Conservation (phyloP, 2,329 filamentous ascomycete species). For the Fusarium setosum region DNA sequence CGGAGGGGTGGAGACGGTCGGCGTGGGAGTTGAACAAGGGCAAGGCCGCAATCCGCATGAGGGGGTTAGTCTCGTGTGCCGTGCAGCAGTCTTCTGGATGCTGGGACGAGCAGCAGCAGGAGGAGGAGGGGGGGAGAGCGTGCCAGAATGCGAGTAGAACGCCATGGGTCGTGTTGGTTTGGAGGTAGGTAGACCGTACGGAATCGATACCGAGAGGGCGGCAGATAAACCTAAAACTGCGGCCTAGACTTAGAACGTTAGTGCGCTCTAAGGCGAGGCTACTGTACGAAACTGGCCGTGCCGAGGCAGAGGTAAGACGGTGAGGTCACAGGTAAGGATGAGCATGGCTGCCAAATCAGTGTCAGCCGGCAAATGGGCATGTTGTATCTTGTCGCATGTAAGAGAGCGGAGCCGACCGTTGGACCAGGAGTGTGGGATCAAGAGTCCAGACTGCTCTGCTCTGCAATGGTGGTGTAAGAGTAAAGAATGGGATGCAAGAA, state of each 20-base stretch:
- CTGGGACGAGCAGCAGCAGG: too few relatives aligned
- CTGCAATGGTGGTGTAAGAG: neutral
- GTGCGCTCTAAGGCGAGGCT: conserved; percentile 9
- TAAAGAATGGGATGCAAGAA: neutral
- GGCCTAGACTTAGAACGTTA: conserved; percentile 9
- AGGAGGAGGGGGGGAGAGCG: neutral
- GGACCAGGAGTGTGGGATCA: conserved; percentile 12
- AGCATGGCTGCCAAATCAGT: conserved; percentile 5
- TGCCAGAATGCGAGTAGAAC: conserved; percentile 18
- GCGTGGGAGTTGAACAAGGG: conserved; percentile 22
- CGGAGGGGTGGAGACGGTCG: conserved; percentile 30
- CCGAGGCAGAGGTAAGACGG: conserved; percentile 11
- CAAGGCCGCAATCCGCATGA: conserved; percentile 24
- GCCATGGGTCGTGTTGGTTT: conserved; percentile 10
- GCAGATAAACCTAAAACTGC: conserved; percentile 37
- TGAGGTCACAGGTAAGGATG: conserved; percentile 14
- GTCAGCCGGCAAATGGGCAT: conserved; percentile 25
- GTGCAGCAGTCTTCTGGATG: too few relatives aligned
- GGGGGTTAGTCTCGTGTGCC: neutral
- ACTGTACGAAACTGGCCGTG: conserved; percentile 18
- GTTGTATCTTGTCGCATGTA: conserved; percentile 21
- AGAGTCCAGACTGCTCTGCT: neutral
- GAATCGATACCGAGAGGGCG: conserved; percentile 39
- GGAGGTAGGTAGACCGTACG: conserved; percentile 35
- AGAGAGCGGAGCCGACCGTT: conserved; percentile 26